These are phyloP conservation scores for Podaxis mareebaensis DNA, from an alignment of 768 basidiomycete genomes.

Conservation along the genomic window DNA sequence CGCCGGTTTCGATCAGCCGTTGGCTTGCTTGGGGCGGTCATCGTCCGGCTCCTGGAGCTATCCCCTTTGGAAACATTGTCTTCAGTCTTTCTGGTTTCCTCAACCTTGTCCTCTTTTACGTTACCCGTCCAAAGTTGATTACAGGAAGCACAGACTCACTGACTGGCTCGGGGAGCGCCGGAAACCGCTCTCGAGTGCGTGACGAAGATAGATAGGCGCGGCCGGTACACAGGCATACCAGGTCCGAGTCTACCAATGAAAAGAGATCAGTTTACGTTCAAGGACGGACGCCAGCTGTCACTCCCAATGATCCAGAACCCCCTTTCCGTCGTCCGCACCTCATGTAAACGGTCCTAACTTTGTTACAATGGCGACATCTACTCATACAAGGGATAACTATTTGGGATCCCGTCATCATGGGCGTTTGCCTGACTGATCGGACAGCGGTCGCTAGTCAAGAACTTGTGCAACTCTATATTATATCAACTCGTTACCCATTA, in stretches of 20 bases:
- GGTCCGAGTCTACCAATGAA: not conserved
- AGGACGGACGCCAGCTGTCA: too few species aligned
- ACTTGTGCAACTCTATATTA: too few species aligned
- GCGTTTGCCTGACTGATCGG: too few species aligned
- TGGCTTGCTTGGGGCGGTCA: conserved; percentile 34
- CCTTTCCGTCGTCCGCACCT: too few species aligned
- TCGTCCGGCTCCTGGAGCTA: conserved; percentile 34
- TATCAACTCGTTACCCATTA: too few species aligned
- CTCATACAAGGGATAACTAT: too few species aligned
- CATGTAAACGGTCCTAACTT: too few species aligned
- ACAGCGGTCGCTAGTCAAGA: too few species aligned
- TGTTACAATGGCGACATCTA: too few species aligned
- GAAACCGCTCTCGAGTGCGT: not conserved
- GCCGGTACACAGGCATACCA: not conserved
- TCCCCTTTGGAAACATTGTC: conserved; percentile 38
- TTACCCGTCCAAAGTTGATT: conserved; percentile 28
- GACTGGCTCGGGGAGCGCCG: not conserved
- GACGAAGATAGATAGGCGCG: too few species aligned
- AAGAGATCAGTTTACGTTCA: not conserved
- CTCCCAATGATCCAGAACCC: too few species aligned
- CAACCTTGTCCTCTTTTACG: conserved; percentile 40
- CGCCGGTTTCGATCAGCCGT: conserved; percentile 43
- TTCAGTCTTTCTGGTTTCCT: conserved; percentile 47
- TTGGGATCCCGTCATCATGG: too few species aligned
- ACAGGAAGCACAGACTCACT: not conserved